Base-by-base conservation (phyloP, 768 basidiomycete species). In the Cystobasidium ongulense region DNA sequence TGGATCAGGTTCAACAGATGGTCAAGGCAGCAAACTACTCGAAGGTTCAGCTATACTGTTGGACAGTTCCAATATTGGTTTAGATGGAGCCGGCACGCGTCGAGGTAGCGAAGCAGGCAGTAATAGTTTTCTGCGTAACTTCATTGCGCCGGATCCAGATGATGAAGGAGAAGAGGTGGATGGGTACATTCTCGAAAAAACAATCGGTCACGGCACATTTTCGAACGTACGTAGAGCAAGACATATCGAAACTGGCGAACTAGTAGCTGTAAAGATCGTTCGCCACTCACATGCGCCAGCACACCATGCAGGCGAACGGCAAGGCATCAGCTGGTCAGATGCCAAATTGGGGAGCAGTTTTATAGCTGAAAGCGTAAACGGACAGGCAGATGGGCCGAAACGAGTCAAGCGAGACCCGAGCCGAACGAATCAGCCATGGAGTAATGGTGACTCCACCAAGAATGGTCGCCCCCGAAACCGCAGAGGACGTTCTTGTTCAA, bases 251-350 rank as follows among this genome's bases (percentile, higher is more conserved):
- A 74, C 53, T 2, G 76, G 68, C 0, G 68, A 71, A 29, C 13
- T 31, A 29, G 65, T 77, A n/a, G 78, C 78, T 21, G 76, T 77
- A 57, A 79, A 79, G 74, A 75, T 78, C 31, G 76, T 79, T 29
- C 65, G 74, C 15, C 73, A 75, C n/a, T 11, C 43, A 43, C 31
- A 52, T 17, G n/a, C 41, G 15, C 27, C 57, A 59, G 25, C 27
- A 15, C 15, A 36, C 33, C 63, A 39, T 38, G 36, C 61, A 17
- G 29, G 29, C 25, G 54, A 43, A 17, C 38, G 64, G 8, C 62
- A 33, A 13, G 31, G 46, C 15, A 59, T 59, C 11, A 59, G 57
- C 57, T 59, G 57, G 57, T 27, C 57, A 17, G 57, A 59, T 59
- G 57, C 57, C 3, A 33, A 67, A 13, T 29, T 52, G n/a, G 41